Evolutionary conservation across 2,329 filamentous ascomycete species (phyloP), one percentile per base, ranked within the genome.

Genomic region (Beauveria rudraprayagi): DNA sequence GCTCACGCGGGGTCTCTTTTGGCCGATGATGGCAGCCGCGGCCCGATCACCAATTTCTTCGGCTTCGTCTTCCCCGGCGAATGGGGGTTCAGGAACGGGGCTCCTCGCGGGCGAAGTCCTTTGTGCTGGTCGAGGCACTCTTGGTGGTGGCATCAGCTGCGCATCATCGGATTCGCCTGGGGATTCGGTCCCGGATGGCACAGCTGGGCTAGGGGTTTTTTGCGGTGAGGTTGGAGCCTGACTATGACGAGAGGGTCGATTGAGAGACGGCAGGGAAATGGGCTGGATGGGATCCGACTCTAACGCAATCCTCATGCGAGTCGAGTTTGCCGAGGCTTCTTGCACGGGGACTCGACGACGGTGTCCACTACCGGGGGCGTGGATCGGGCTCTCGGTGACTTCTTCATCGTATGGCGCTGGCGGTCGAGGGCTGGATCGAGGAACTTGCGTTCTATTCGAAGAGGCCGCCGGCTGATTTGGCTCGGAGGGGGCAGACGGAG

Each of bases 291-390:
- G 68, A 17, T 72, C 70, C 1, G 69, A 67, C 24, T 67, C 65
- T 0, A 80, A 59, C 0, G 75, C 70, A 58, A 74, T 71, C 50
- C 80, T 77, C 17, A 83, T 67, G n/a, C 75, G 73, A 0, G 73
- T 70, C 24, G 75, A 78, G 3, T 75, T 78, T 1, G 71, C 73
- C 8, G 76, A 62, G 1, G 71, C 71, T 0, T 70, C 72, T 40
- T 69, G 71, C 8, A 72, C 66, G 16, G 68, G 70, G 16, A 81
- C 67, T 3, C 68, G 74, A 28, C 77, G 75, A 54, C 81, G 72
- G 9, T 76, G 77, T 1, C 82, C 83, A 64, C 81, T 85, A 2
- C 83, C 83, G 1, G 83, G 83, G 16, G 81, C 82, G 64, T 80
- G 70, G 9, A 66, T 71, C 0, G 84, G 83, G 61, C 82, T 84